phyloP scores from a whole-genome alignment of 805 yeast genomes.

The Grigorovia humatica region DNA sequence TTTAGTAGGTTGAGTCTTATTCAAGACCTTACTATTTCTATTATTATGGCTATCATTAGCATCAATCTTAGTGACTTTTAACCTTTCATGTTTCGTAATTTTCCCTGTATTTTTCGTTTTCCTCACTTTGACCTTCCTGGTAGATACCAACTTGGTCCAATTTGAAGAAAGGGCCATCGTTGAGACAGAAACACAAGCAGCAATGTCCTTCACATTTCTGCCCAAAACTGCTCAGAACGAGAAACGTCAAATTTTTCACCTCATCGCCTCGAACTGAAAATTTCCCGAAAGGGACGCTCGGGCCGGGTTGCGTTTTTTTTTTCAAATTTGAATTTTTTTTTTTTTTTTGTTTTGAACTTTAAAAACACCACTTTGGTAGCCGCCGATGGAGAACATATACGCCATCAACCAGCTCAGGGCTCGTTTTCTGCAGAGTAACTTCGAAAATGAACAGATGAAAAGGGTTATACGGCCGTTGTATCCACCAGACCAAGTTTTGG shows the following conservation, averaged over 20 bases:
- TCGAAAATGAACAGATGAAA: constrained; percentile 24
- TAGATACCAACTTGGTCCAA: constrained; percentile 25
- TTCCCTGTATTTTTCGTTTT: constrained; percentile 1
- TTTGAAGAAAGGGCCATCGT: constrained; percentile 29
- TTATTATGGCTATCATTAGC: not conserved
- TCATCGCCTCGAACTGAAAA: constrained; percentile 1
- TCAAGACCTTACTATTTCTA: constrained; percentile 4
- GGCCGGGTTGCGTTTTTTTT: not conserved
- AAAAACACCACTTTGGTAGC: too few relatives aligned
- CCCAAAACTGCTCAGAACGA: not conserved
- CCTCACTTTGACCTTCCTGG: constrained; percentile 8
- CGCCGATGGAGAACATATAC: constrained; percentile 18
- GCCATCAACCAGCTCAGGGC: constrained; percentile 24
- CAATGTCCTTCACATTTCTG: too few relatives aligned
- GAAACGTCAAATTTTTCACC: not conserved
- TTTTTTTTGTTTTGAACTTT: too few relatives aligned
- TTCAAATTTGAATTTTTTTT: too few relatives aligned
- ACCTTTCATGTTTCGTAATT: not conserved
- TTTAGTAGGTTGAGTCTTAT: constrained; percentile 5
- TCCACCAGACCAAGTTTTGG: constrained; percentile 1
- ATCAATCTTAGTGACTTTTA: not conserved
- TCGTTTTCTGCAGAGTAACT: constrained; percentile 20
- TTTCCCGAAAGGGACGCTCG: not conserved
- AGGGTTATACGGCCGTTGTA: constrained; percentile 23
- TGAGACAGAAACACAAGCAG: too few relatives aligned